Evolutionary conservation across 2,329 filamentous ascomycete genomes (phyloP), one percentile per base, ranked within the genome.

Genomic region (Colletotrichum siamense): DNA sequence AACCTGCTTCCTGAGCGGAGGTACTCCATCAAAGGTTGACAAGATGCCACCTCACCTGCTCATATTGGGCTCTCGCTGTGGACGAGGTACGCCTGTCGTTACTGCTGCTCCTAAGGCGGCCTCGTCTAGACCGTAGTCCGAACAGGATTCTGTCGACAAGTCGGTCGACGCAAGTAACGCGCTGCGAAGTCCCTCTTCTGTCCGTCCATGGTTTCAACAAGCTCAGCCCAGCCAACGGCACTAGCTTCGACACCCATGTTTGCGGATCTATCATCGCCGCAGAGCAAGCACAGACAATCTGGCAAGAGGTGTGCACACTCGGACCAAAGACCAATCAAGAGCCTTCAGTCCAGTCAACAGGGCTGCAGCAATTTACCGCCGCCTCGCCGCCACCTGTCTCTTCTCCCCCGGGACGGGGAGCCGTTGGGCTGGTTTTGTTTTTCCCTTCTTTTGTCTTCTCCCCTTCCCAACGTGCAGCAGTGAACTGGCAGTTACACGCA

Each of bases 361-460:
- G 73, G 73, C 73, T 75, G 73, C 73, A 69, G 55, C 44, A 64
- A 30, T 26, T 34, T 34, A 22, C 28, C 55, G 26, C 69, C 24
- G 28, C 70, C 59, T 18, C 52, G n/a, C n/a, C 52, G 52, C 24
- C n/a, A 13, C 24, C 7, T 57, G n/a, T 57, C 24, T 57, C 52
- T 57, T 57, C n/a, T 57, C 39, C 39, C 16, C 39, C 39, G 39
- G 39, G 39, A 44, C 39, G 39, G 39, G 39, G 16, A 44, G 39
- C 39, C 39, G 39, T 44, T 44, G 39, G 36, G 36, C 36, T 18
- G 36, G 16, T 16, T 39, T 39, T 18, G 16, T n/a, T 18, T 18
- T 9, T 10, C 8, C 8, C 39, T 44, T 44, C 18, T 44, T 39
- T 10, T 18, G 36, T 39, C 36, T 39, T 18, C 16, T 39, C 8